Evolutionary conservation across 1,139 yeast species (phyloP).

Genomic region (Candida sp.): DNA sequence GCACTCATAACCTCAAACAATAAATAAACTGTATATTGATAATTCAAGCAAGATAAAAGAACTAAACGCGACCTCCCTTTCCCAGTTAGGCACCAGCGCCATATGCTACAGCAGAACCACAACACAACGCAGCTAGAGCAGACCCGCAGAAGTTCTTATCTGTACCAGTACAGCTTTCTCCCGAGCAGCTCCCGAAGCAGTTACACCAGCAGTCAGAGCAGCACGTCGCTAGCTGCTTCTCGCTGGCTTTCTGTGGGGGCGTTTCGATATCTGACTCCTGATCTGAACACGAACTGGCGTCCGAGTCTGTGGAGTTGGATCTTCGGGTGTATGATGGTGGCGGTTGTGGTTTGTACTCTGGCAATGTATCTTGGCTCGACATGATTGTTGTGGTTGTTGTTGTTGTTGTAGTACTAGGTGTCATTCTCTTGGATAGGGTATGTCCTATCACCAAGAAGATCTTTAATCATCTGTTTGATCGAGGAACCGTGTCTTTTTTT

Average conservation of each 20-base stretch:
- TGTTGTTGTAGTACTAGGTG: not conserved
- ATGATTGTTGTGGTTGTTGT: not conserved
- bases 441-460: not conserved
- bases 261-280: conserved; percentile 22
- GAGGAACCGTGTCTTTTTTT: not conserved
- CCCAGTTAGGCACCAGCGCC: not conserved
- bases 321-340: conserved; percentile 13
- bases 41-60: not conserved
- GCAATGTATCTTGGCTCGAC: not conserved
- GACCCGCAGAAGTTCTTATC: conserved; percentile 18
- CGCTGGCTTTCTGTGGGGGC: conserved; percentile 16
- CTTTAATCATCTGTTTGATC: not conserved
- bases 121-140: conserved; percentile 16
- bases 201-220: conserved; percentile 19
- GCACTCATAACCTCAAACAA: not conserved
- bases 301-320: conserved; percentile 3
- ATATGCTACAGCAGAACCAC: conserved; percentile 14
- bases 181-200: conserved; percentile 20
- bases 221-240: conserved; percentile 12
- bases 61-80: not conserved
- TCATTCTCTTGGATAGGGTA: too few relatives aligned
- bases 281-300: conserved; percentile 13
- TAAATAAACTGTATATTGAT: not conserved
- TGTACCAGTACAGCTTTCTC: conserved; percentile 18
- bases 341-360: conserved; percentile 11